Evolutionary conservation across 768 basidiomycete species (phyloP).

Genomic region (Suillus subalutaceus): DNA sequence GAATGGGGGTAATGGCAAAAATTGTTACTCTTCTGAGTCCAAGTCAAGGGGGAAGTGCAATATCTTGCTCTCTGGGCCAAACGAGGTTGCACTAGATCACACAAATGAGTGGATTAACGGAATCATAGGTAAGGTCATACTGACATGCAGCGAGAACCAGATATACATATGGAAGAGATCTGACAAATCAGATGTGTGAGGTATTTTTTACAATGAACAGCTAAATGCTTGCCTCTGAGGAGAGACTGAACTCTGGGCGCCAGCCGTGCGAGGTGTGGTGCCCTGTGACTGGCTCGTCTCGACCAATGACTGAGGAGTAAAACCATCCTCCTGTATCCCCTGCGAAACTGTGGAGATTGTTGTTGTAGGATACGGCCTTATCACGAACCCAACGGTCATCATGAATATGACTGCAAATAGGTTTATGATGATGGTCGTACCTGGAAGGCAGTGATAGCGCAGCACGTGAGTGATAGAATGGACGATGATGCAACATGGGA

Average conservation of each 20-base stretch:
- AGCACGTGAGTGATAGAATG: constrained; percentile 35
- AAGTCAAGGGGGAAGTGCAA: constrained; percentile 46
- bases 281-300: constrained; percentile 10
- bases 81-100: constrained; percentile 53
- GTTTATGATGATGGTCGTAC: constrained; percentile 33
- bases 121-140: constrained; percentile 23
- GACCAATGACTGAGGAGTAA: constrained; percentile 34
- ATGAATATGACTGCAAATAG: neutral
- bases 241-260: constrained; percentile 46
- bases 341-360: constrained; percentile 40
- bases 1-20: neutral
- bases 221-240: constrained; percentile 23
- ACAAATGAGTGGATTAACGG: constrained; percentile 9
- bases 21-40: constrained; percentile 40
- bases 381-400: neutral
- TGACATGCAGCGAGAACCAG: constrained; percentile 52
- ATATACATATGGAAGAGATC: constrained; percentile 56
- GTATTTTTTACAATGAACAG: neutral
- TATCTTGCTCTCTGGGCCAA: constrained; percentile 56
- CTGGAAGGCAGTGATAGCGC: constrained; percentile 49
- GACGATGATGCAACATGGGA: constrained; percentile 32
- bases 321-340: constrained; percentile 60
- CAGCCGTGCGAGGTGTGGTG: constrained; percentile 32
- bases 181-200: constrained; percentile 18
- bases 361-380: constrained; percentile 40